Evolutionary conservation across 164 flowering plant genomes (phyloP), one percentile per base, ranked within the genome.

Genomic region (Echeveria elegans): DNA sequence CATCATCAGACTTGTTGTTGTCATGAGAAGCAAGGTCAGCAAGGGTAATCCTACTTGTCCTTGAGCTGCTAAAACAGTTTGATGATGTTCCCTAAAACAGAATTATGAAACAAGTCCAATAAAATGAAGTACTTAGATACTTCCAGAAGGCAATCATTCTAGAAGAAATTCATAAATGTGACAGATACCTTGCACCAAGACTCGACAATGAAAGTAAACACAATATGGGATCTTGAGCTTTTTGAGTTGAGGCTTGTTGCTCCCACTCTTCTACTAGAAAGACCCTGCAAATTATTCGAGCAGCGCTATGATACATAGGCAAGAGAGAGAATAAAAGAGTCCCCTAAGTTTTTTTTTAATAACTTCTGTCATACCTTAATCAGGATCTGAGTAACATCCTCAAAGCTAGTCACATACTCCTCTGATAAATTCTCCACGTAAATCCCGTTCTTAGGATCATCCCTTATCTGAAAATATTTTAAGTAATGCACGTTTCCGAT

Each of bases 21-120:
- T 90, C 97, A 29, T 77, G 71, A 71, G 96, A 97, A 75, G 97
- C 97, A 79, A 95, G 92, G 76, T 95, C 99, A 70, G 92, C 74
- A 28, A 95, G 76, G 75, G 78, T 82, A 72, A 95, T 88, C 78
- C 94, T 86, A 82, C 99, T 95, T 64, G 82, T 84, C 70, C 78
- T 92, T 64, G 99, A 87, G 76, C 88, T 90, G 75, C 85, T 82
- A 66, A 90, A 85, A 63, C 83, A 74, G 71, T 78, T 85, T 63
- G 96, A 83, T 30, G 94, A 82, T 60, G 79, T 75, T 48, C 76
- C 96, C 97, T 56, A 7, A 6, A 5, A 21, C 56, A 50, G 21
- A 50, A 50, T n/a, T n/a, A n/a, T n/a, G n/a, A n/a, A n/a, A n/a
- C n/a, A n/a, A n/a, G n/a, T n/a, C n/a, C n/a, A n/a, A n/a, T n/a